phyloP scores from a whole-genome alignment of 2,329 filamentous ascomycete species.

The Plenodomus biglobosus region DNA sequence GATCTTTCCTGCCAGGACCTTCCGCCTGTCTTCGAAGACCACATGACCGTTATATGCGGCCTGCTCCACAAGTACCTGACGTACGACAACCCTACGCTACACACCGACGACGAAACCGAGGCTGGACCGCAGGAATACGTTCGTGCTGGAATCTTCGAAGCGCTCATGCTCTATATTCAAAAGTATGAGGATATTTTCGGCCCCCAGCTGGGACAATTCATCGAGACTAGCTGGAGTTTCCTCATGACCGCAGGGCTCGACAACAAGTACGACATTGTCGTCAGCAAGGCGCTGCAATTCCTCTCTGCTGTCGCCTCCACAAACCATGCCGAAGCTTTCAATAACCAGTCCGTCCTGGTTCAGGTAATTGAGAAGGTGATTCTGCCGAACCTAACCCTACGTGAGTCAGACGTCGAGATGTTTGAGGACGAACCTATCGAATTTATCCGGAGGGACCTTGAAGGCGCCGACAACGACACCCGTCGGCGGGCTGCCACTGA shows the following conservation, averaged over 20 bases:
- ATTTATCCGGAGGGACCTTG: conserved; percentile 91
- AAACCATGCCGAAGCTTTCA: conserved; percentile 81
- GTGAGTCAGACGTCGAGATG: conserved; percentile 91
- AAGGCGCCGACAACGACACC: conserved; percentile 95
- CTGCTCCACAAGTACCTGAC: conserved; percentile 90
- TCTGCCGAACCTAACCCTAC: conserved; percentile 84
- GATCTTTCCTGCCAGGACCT: conserved; percentile 98
- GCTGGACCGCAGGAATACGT: conserved; percentile 81
- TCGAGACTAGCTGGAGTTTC: conserved; percentile 86
- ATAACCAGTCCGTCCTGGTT: conserved; percentile 73
- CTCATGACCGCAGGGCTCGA: conserved; percentile 83
- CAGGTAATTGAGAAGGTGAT: conserved; percentile 97
- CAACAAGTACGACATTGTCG: conserved; percentile 90
- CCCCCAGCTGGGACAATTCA: conserved; percentile 76
- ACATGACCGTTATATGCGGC: conserved; percentile 72
- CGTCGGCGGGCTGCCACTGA: conserved; percentile 89
- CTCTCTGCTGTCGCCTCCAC: conserved; percentile 81
- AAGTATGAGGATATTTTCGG: conserved; percentile 97
- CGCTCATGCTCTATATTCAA: conserved; percentile 82
- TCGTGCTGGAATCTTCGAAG: conserved; percentile 92
- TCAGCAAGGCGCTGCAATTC: conserved; percentile 93
- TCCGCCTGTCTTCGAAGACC: conserved; percentile 90
- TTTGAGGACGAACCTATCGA: conserved; percentile 99
- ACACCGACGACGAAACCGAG: conserved; percentile 87
- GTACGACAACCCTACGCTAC: conserved; percentile 81